Evolutionary conservation across 805 yeast species (phyloP).

Genomic region (Cyberlindnera xylosilytica): DNA sequence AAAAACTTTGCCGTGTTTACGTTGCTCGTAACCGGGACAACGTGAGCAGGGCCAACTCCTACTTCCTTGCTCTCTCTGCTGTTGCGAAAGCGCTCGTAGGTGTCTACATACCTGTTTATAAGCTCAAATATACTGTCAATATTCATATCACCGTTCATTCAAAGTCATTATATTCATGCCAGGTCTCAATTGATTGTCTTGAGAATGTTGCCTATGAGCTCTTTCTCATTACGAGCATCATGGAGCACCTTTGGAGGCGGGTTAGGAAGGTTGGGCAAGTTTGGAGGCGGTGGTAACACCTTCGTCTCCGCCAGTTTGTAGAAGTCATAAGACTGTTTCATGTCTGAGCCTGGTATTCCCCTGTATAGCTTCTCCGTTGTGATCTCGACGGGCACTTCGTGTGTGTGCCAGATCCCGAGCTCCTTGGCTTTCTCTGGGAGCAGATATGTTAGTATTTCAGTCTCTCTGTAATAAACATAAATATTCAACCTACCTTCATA

Average conservation of each 20-base stretch:
- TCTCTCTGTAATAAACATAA: neutral
- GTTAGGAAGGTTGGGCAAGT: constrained; percentile 19
- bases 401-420: constrained; percentile 31
- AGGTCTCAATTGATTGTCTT: constrained; percentile 18
- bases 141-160: too few relatives aligned
- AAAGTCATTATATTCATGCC: neutral
- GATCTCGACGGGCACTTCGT: constrained; percentile 24
- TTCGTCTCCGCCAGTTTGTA: constrained; percentile 20
- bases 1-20: constrained; percentile 1
- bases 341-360: constrained; percentile 33
- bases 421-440: constrained; percentile 29
- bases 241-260: constrained; percentile 27
- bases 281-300: constrained; percentile 27
- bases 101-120: too few relatives aligned
- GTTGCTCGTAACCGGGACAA: neutral
- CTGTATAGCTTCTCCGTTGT: constrained; percentile 18
- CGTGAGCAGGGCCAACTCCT: too few relatives aligned
- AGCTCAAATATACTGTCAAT: too few relatives aligned
- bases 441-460: constrained; percentile 2
- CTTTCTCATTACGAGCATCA: constrained; percentile 8
- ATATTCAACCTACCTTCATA: constrained; percentile 52
- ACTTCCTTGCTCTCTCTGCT: too few relatives aligned
- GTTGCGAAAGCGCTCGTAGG: too few relatives aligned
- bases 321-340: constrained; percentile 9
- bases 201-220: constrained; percentile 20